Evolutionary conservation across 331 rosid genomes (phyloP), one percentile per base, ranked within the genome.

Genomic region (Quercus tomentella): DNA sequence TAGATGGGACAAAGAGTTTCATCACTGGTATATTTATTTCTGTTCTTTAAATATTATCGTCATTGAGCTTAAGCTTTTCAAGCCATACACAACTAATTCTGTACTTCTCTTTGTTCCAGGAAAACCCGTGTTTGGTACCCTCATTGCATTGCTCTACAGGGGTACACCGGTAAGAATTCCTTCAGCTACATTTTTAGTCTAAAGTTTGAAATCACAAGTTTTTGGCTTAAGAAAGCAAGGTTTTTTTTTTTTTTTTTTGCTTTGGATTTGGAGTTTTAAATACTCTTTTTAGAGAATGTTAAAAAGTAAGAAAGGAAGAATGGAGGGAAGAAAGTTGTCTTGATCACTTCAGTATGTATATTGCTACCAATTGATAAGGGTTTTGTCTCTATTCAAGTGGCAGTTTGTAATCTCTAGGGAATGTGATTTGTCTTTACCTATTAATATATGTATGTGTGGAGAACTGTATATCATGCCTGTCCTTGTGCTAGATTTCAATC

Each of bases 1-100:
- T 93, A 23, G 99, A 95, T 82, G 99, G 99, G 73, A 95, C 98
- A 69, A 95, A 91, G 84, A 95, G 99, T 76, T 95, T 92, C 55
- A 91, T 95, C 51, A 95, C 98, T 71, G 98, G 99, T 95, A 90
- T 72, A 67, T 35, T 73, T 70, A 76, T 56, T 70, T 17, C n/a
- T 7, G 2, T 60, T 23, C 28, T 74, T 55, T 15, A 31, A 25
- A 20, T 26, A 35, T 70, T 60, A 10, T 61, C 22, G 3, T 16
- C 71, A 2, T 70, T 28, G 20, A 18, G 6, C 56, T 18, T 17
- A 67, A 82, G 70, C 65, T 10, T 55, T 55, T 16, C 45, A 4
- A 51, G 78, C 23, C 21, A 73, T 76, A 37, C 58, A 61, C 54
- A 37, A 9, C 7, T 76, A 28, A 77, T 72, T 73, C 69, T 71